Conservation (phyloP, 2,329 filamentous ascomycete genomes). For the Monilinia fructigena region DNA sequence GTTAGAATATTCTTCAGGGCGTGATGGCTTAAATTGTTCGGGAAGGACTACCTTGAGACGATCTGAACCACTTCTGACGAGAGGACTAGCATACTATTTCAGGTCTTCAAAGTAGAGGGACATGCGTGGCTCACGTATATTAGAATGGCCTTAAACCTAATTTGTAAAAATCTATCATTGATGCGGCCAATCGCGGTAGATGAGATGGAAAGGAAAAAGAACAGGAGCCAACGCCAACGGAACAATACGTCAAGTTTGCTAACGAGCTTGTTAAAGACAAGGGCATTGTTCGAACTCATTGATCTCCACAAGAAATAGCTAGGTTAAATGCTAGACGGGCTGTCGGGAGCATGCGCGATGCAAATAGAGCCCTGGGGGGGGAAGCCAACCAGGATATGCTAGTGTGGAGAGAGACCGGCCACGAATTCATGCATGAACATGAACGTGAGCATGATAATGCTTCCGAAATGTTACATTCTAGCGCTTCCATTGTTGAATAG, state of each 20-base stretch:
- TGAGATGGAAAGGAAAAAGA: slow-evolving; percentile 35
- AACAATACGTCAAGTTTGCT: slow-evolving; percentile 38
- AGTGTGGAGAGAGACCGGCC: slow-evolving; percentile 37
- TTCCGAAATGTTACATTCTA: slow-evolving; percentile 26
- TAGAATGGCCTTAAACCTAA: slow-evolving; percentile 46
- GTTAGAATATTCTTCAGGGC: slow-evolving; percentile 28
- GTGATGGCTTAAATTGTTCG: slow-evolving; percentile 31
- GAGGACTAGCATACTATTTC: slow-evolving; percentile 40
- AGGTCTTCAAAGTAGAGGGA: slow-evolving; percentile 43
- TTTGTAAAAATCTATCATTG: slow-evolving; percentile 43
- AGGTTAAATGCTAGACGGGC: slow-evolving; percentile 36
- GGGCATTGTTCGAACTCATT: slow-evolving; percentile 39
- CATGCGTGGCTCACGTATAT: slow-evolving; percentile 46
- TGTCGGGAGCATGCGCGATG: slow-evolving; percentile 41
- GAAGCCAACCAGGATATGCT: slow-evolving; percentile 33
- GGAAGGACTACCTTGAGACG: slow-evolving; percentile 38
- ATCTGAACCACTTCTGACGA: slow-evolving; percentile 33
- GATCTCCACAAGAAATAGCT: slow-evolving; percentile 38
- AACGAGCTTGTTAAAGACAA: slow-evolving; percentile 32
- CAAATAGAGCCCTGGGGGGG: slow-evolving; percentile 38
- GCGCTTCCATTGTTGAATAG: slow-evolving; percentile 27
- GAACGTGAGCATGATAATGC: slow-evolving; percentile 33
- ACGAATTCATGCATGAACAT: slow-evolving; percentile 43
- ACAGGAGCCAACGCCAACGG: slow-evolving; percentile 35
- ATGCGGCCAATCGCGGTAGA: slow-evolving; percentile 46